Evolutionary conservation across 345 rosid genomes (phyloP), one percentile per base, ranked within the genome.

Genomic region (thale cress (Arabidopsis thaliana)): DNA sequence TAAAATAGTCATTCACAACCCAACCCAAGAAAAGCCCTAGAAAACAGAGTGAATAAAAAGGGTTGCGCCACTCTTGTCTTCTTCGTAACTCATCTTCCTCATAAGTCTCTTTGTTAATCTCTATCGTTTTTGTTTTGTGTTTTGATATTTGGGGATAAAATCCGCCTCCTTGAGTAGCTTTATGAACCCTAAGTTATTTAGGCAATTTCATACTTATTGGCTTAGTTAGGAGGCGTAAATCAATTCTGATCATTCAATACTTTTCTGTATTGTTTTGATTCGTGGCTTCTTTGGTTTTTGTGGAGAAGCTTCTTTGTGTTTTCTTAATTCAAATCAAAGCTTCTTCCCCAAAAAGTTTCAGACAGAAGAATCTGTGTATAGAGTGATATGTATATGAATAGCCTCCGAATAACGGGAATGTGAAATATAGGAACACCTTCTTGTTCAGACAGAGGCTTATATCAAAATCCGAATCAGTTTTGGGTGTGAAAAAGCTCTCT

Each of bases 401-500:
- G 79, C 79, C 69, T 76, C 79, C 79, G 79, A 76, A 76, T 76
- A 68, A 28, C 64, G 49, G 61, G 74, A 75, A 68, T 23, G 79
- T 75, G 74, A 14, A 60, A 32, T 75, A 60, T 60, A 22, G 46
- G 33, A 76, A 76, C 64, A 69, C 79, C 11, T 76, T 76, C 69
- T 76, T 41, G 74, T 76, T 69, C 79, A 76, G 79, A 76, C 79
- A 76, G 52, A 51, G 74, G 74, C 79, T 76, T 76, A 76, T 69
- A 76, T 52, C 63, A 76, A 68, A 34, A 22, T 49, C 52, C 56
- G 79, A 76, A 60, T 76, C 74, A 38, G 60, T 14, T 49, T 75
- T 67, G 46, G 30, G 36, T 12, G 61, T 49, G 4, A n/a, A 67
- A 65, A 74, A 32, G 44, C 25, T 50, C 45, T 66, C 25, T 66